Evolutionary conservation across 2,329 filamentous ascomycete genomes (phyloP), one percentile per base, ranked within the genome.

Genomic region (Magnaporthiopsis poae): DNA sequence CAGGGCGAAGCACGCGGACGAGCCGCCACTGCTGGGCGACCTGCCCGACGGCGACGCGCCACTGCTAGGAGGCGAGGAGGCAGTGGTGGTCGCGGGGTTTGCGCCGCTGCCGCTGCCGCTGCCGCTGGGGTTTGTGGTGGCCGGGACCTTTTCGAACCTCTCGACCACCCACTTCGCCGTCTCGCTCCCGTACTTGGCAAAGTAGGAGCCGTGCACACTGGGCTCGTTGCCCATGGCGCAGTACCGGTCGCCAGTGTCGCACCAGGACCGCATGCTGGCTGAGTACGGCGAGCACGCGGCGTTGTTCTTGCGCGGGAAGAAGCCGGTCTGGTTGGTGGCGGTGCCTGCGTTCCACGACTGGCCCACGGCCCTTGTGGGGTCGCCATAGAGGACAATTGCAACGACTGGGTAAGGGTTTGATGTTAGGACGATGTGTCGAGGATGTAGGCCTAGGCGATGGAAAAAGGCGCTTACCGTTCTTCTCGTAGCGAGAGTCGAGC

Each of bases 171-270:
- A 74, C 21, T 71, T 67, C 46, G 68, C 66, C 3, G 71, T 70
- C 12, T 69, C 71, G 1, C 62, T 67, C 5, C 68, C 70, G 61
- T 74, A 73, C 56, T 71, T 68, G 60, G 62, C 62, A 60, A 74
- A 72, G 65, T 74, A 74, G 2, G 68, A 68, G 7, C 71, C 69
- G 64, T 74, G 72, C 15, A 70, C 66, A 1, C 35, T 56, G 36
- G 66, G 56, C 31, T 66, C 65, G 60, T 67, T 67, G 31, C 72
- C 72, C 3, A 35, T 56, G 65, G 71, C 72, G 68, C 72, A 74
- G 64, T 71, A 74, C 2, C 69, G 66, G 64, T 74, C 72, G 62
- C 69, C 70, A 0, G 66, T 66, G 62, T 74, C 72, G 63, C 72
- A 74, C 67, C 69, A 74, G 31, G 69, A 70, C 35, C 69, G 67